phyloP scores from a whole-genome alignment of 192 early-diverging fungal species.

The Backusella mclennaniae region DNA sequence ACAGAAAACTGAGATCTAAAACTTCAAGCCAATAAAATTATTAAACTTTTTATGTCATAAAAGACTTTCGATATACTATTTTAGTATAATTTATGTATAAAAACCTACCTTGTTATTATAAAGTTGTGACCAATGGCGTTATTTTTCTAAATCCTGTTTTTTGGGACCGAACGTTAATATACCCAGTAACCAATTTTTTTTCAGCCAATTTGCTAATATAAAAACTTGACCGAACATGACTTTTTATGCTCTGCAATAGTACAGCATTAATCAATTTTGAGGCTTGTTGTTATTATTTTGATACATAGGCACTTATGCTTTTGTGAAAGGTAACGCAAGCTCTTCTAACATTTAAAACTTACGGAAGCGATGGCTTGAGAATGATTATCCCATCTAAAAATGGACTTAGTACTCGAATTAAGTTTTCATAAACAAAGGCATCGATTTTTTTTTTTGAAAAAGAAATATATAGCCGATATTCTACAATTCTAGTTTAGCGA shows the following conservation, averaged over 20 bases:
- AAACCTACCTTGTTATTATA: neutral
- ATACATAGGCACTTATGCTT: neutral
- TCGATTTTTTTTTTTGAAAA: neutral
- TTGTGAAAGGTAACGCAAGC: conserved; percentile 1
- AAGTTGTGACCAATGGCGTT: neutral
- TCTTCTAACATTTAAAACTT: neutral
- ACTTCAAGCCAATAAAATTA: neutral
- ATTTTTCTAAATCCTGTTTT: neutral
- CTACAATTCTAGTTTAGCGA: neutral
- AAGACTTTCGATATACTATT: neutral
- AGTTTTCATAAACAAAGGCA: neutral
- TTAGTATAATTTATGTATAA: neutral
- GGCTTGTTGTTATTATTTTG: neutral
- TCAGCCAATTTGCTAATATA: neutral
- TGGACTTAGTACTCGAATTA: neutral
- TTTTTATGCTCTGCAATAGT: neutral
- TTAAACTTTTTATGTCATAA: neutral
- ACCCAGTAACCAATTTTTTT: neutral
- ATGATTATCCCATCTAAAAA: neutral
- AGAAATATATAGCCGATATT: neutral
- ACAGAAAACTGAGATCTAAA: neutral
- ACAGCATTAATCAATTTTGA: neutral
- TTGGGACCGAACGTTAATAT: neutral
- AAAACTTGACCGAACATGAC: neutral
- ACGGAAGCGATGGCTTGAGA: neutral